Evolutionary conservation across 257 asterid genomes (phyloP), one percentile per base, ranked within the genome.

Genomic region (Solanum habrochaites): DNA sequence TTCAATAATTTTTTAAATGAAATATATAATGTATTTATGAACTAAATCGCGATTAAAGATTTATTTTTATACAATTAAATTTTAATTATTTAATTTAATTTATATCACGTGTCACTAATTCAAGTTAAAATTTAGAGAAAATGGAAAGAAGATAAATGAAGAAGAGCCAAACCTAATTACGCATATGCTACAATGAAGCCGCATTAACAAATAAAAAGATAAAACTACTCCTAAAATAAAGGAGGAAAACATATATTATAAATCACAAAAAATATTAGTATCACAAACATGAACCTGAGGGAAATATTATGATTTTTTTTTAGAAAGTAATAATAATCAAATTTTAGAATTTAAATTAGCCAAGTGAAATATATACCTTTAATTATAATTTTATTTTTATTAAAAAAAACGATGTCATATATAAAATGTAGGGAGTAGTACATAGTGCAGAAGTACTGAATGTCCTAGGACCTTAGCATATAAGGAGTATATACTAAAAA

Each of bases 21-120:
- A 52, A 52, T 6, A 52, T 1, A 52, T 52, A 18, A 52, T 52
- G n/a, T 9, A 52, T 52, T 52, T 56, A 18, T 56, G 1, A 56
- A 56, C 62, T 18, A 18, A 2, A 18, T 56, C 1, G 1, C 0
- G 0, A 6, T 56, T 56, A 7, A 23, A 2, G 0, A 6, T 56
- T 56, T 56, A 18, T 18, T 56, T 56, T 56, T 23, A 0, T 1
- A 16, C n/a, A 2, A 7, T 56, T 18, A 56, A 56, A 52, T 56
- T 10, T 56, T 56, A 18, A 2, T 18, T 1, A 56, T 16, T 56
- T 56, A 56, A 56, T 56, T 56, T 56, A 42, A 42, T 10, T 56
- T 2, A 56, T 18, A 23, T 18, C 11, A 18, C 2, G 62, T 56
- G 10, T 56, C 3, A 56, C n/a, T 56, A 56, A 7, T 56, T 1